A percentile compares a stretch with the other conserved stretches of the same genome.
Conservation (phyloP, 345 rosid genomes). For the Gossypium sturtianum region DNA sequence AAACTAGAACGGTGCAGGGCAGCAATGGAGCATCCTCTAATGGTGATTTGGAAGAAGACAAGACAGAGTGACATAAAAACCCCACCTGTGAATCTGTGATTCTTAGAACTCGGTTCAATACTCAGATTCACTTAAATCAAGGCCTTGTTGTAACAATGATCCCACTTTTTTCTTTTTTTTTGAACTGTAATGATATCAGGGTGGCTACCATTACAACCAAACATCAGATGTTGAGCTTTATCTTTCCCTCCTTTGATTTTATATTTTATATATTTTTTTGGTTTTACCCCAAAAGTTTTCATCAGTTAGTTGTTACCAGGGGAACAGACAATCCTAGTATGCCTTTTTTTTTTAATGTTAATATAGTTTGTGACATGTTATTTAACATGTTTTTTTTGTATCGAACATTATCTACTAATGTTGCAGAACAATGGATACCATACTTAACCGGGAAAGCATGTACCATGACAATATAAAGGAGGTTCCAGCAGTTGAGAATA, state of each 20-base stretch:
- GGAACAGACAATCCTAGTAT: background rate
- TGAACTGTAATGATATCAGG: background rate
- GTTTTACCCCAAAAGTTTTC: background rate
- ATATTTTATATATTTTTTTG: background rate
- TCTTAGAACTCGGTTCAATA: background rate
- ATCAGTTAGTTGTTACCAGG: background rate
- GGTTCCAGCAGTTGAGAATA: too few species aligned
- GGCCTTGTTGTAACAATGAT: constrained; percentile 2
- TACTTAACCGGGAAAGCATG: background rate
- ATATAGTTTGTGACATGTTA: constrained; percentile 11
- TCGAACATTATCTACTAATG: too few species aligned
- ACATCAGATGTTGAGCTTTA: background rate
- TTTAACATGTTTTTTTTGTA: too few species aligned
- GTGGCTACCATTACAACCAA: constrained; percentile 1
- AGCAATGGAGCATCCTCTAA: constrained; percentile 30
- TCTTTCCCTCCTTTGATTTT: background rate
- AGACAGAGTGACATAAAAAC: constrained; percentile 44
- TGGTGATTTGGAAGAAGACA: constrained; percentile 72
- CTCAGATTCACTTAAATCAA: constrained; percentile 2
- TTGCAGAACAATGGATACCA: too few species aligned
- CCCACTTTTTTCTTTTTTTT: background rate
- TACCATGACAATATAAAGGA: too few species aligned
- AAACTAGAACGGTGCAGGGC: constrained; percentile 36
- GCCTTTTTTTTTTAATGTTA: background rate
- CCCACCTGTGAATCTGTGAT: background rate